phyloP scores from a whole-genome alignment of 805 yeast genomes.

The Metschnikowia continentalis region DNA sequence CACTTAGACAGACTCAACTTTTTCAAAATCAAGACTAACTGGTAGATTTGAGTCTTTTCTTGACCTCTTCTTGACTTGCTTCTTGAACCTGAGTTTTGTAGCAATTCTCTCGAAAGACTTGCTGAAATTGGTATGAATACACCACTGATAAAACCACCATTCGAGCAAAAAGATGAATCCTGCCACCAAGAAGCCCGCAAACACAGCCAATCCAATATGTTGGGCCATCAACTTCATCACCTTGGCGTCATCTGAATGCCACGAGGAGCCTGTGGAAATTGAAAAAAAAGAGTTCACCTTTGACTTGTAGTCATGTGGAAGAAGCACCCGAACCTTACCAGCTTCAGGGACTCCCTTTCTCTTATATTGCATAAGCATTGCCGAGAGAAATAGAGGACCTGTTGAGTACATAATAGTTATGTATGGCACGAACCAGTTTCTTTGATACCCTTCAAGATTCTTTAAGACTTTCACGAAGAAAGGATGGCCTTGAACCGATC shows the following conservation, averaged over 20 bases:
- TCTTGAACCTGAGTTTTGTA: conserved; percentile 14
- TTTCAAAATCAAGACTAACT: conserved; percentile 28
- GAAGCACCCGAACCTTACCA: conserved; percentile 62
- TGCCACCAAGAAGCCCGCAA: conserved; percentile 64
- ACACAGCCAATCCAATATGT: conserved; percentile 68
- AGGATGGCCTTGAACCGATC: conserved; percentile 81
- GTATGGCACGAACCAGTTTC: conserved; percentile 81
- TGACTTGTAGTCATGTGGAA: conserved; percentile 69
- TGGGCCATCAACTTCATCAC: conserved; percentile 68
- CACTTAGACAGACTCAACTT: conserved; percentile 11
- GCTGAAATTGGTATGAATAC: conserved; percentile 27
- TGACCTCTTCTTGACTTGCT: conserved; percentile 30
- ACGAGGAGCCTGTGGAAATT: conserved; percentile 78
- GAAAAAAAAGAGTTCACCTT: conserved; percentile 62
- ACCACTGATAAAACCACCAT: conserved; percentile 37
- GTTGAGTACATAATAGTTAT: conserved; percentile 90
- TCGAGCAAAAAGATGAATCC: conserved; percentile 33
- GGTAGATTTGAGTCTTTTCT: conserved; percentile 58
- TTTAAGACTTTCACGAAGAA: conserved; percentile 71
- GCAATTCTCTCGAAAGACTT: conserved; percentile 17
- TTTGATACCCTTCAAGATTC: conserved; percentile 53
- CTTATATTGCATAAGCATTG: conserved; percentile 82
- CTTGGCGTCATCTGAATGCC: conserved; percentile 89
- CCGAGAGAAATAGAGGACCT: conserved; percentile 84
- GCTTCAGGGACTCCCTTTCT: conserved; percentile 70